phyloP scores from a whole-genome alignment of 2,329 filamentous ascomycete species.

The Penicillium griseofulvum region DNA sequence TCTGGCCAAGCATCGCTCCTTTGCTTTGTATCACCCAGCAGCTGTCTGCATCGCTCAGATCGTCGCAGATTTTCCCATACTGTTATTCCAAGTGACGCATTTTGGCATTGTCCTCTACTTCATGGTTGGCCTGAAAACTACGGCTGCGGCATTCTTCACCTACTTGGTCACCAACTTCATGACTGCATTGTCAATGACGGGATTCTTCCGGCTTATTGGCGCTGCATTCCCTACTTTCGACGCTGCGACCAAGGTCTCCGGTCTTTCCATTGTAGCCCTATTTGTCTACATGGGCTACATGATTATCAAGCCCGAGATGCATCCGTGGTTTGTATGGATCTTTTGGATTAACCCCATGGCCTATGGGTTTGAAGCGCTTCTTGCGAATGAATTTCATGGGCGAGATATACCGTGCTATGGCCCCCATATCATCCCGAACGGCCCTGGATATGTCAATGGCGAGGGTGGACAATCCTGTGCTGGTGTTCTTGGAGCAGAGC shows the following conservation, averaged over 20 bases:
- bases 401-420: neutral
- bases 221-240: neutral
- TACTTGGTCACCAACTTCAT: neutral
- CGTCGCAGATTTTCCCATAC: constrained; percentile 48
- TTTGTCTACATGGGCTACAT: neutral
- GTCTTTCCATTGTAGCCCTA: neutral
- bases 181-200: neutral
- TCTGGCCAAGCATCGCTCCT: neutral
- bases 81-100: constrained; percentile 56
- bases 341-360: neutral
- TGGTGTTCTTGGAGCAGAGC: neutral
- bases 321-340: neutral
- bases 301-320: neutral
- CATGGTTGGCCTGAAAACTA: constrained; percentile 23
- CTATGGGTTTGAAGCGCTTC: neutral
- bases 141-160: neutral
- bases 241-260: neutral
- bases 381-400: neutral
- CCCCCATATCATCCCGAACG: neutral
- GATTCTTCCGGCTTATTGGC: neutral
- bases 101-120: constrained; percentile 61
- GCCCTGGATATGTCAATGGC: neutral
- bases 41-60: constrained; percentile 39
- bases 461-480: neutral
- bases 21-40: constrained; percentile 38